Conservation (phyloP, 306 rosid genomes). For the Ormosia semicastrata region DNA sequence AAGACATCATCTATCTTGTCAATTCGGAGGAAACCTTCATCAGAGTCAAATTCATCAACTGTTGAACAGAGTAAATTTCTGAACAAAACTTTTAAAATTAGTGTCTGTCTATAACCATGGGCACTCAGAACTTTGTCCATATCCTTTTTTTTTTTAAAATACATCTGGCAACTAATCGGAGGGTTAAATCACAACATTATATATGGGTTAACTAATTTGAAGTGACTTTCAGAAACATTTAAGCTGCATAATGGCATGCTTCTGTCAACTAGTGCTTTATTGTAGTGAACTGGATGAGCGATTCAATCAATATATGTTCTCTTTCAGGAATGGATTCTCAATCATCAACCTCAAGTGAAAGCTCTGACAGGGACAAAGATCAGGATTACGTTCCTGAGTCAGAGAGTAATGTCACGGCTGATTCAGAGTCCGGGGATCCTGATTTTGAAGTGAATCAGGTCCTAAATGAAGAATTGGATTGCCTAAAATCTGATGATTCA, state of each 20-base stretch:
- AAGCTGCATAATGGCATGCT: background rate
- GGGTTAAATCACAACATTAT: background rate
- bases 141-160: background rate
- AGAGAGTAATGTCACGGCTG: background rate
- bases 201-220: background rate
- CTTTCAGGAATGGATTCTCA: background rate
- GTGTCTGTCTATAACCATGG: background rate
- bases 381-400: background rate
- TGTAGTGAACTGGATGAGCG: background rate
- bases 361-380: background rate
- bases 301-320: background rate
- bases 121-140: background rate
- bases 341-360: background rate
- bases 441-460: background rate
- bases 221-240: background rate
- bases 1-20: background rate
- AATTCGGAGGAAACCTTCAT: background rate
- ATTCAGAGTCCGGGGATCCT: background rate
- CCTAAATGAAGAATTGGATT: background rate
- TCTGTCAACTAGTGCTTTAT: background rate
- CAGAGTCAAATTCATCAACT: background rate
- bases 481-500: background rate
- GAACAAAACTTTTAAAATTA: background rate
- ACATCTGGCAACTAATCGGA: background rate
- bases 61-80: slow-evolving; percentile 20